Evolutionary conservation across 225 moss, liverwort and hornwort genomes (phyloP).

Genomic region (Bryoerythrophyllum caledonicum): DNA sequence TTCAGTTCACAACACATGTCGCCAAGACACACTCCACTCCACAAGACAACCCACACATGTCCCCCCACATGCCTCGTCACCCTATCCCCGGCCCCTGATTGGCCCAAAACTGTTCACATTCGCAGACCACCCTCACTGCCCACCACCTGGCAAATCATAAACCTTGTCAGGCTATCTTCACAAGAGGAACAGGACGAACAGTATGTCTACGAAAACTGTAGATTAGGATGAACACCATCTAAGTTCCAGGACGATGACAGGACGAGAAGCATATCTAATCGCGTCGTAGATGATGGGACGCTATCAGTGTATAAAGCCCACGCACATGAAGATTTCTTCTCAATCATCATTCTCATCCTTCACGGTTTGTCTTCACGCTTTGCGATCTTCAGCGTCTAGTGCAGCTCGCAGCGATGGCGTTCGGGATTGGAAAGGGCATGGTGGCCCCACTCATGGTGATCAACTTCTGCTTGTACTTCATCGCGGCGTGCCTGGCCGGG

Average conservation of each 20-base stretch:
- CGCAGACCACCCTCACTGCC: background rate
- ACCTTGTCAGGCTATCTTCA: too few species aligned
- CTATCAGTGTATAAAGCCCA: background rate
- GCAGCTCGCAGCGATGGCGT: conserved; percentile 27
- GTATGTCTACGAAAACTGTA: too few species aligned
- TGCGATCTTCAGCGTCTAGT: too few species aligned
- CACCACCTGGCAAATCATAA: background rate
- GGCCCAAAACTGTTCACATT: background rate
- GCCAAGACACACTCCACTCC: background rate
- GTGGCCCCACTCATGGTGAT: conserved; percentile 27
- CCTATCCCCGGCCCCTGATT: background rate
- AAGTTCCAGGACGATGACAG: too few species aligned
- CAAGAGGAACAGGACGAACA: too few species aligned
- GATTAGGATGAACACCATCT: too few species aligned
- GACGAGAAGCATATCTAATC: too few species aligned
- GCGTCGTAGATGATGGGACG: too few species aligned
- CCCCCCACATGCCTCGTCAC: background rate
- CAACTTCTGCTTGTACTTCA: conserved; percentile 37
- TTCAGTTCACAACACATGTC: background rate
- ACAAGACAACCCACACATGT: background rate
- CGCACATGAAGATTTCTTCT: too few species aligned
- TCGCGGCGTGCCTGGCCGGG: conserved; percentile 32
- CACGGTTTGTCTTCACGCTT: background rate
- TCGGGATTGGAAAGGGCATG: conserved; percentile 31
- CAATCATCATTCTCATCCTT: too few species aligned